These are phyloP conservation scores for Cardamine chenopodiifolia DNA, from an alignment of 345 rosid genomes.

Conservation along the genomic window DNA sequence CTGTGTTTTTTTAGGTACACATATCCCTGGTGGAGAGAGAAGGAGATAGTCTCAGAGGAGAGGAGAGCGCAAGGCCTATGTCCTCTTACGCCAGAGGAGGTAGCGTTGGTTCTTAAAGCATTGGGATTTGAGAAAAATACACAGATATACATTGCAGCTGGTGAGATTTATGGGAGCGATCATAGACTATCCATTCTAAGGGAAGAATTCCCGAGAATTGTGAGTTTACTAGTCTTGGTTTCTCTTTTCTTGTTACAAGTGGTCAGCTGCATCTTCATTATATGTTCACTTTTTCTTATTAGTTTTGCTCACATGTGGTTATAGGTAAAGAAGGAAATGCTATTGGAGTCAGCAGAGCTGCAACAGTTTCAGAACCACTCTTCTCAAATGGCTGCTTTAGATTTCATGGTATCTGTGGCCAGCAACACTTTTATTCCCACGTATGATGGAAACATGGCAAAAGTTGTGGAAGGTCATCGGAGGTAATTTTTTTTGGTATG, in stretches of 20 bases:
- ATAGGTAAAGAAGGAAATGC: constrained; percentile 90
- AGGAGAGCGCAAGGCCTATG: constrained; percentile 86
- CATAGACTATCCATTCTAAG: constrained; percentile 72
- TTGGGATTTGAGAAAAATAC: constrained; percentile 68
- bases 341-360: constrained; percentile 71
- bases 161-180: constrained; percentile 91
- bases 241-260: constrained; percentile 10
- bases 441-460: constrained; percentile 98
- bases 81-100: constrained; percentile 95
- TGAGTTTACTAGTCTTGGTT: constrained; percentile 49
- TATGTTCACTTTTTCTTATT: constrained; percentile 8
- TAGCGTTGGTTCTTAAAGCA: constrained; percentile 74
- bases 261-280: neutral
- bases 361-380: constrained; percentile 93
- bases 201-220: constrained; percentile 83
- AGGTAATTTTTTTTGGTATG: constrained; percentile 49
- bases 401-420: constrained; percentile 90
- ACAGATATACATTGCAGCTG: constrained; percentile 94
- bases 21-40: constrained; percentile 99
- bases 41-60: constrained; percentile 84
- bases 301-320: constrained; percentile 39
- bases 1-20: constrained; percentile 62
- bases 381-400: constrained; percentile 98
- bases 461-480: constrained; percentile 97
- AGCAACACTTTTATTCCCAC: constrained; percentile 91